These are phyloP conservation scores for Vitis vinifera DNA, from an alignment of 164 flowering plant genomes.

Conservation along the genomic window DNA sequence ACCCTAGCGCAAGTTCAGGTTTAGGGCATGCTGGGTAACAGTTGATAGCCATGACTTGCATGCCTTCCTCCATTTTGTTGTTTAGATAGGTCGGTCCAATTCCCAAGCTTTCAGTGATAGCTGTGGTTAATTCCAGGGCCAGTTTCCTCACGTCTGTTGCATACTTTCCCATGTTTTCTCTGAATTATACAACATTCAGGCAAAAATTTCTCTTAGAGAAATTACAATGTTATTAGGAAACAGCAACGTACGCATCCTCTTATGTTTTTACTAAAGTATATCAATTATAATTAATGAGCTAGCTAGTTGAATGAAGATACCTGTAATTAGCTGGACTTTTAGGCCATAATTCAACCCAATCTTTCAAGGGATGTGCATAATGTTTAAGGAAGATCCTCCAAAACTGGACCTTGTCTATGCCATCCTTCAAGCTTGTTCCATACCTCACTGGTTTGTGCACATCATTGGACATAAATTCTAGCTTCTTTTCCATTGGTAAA, in stretches of 20 bases:
- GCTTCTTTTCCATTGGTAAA: slow-evolving; percentile 36
- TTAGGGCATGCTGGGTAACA: slow-evolving; percentile 57
- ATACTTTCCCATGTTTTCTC: slow-evolving; percentile 55
- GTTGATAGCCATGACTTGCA: slow-evolving; percentile 53
- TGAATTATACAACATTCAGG: slow-evolving; percentile 7
- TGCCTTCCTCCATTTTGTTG: slow-evolving; percentile 36
- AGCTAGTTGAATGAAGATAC: slow-evolving; percentile 7
- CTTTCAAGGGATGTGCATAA: slow-evolving; percentile 50
- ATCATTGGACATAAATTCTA: slow-evolving; percentile 36
- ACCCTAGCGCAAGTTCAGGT: slow-evolving; percentile 35
- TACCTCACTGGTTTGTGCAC: slow-evolving; percentile 57
- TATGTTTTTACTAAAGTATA: no score
- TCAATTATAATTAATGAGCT: no score
- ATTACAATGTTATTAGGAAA: no score
- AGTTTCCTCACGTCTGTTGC: slow-evolving; percentile 30
- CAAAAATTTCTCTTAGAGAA: neutral
- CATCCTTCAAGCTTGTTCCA: slow-evolving; percentile 46
- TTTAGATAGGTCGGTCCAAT: slow-evolving; percentile 29
- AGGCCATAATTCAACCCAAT: slow-evolving; percentile 54
- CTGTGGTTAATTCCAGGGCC: slow-evolving; percentile 27
- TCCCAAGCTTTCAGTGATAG: slow-evolving; percentile 50
- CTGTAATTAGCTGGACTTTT: slow-evolving; percentile 39
- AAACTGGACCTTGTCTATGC: slow-evolving; percentile 40
- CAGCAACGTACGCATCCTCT: no score
- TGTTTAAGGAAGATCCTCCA: slow-evolving; percentile 67